Evolutionary conservation across 495 filamentous ascomycete genomes (phyloP).

Genomic region (Immersiella caudata): DNA sequence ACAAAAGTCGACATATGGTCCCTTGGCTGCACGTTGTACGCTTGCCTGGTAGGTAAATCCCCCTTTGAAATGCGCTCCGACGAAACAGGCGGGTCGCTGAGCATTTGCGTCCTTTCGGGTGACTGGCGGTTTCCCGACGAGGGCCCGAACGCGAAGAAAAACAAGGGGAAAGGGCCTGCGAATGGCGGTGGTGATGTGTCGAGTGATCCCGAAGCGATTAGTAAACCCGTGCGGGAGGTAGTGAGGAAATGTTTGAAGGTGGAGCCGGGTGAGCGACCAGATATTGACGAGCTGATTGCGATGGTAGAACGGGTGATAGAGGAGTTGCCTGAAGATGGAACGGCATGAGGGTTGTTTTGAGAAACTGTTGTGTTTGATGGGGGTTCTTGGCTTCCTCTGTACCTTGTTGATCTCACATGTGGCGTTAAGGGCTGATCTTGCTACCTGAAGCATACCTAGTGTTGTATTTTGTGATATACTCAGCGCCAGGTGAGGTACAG

Average conservation of each 20-base stretch:
- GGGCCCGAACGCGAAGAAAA: conserved; percentile 51
- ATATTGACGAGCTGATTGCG: conserved; percentile 84
- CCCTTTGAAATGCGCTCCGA: conserved; percentile 95
- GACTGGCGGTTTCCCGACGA: conserved; percentile 96
- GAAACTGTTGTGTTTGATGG: neutral
- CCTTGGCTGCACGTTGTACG: conserved; percentile 92
- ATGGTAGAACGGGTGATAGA: conserved; percentile 77
- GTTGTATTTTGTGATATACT: neutral
- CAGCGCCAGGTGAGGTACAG: neutral
- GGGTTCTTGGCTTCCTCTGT: neutral
- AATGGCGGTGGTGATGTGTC: conserved; percentile 18
- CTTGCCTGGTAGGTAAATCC: conserved; percentile 91
- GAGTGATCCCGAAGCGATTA: conserved; percentile 54
- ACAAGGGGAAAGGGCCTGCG: conserved; percentile 54
- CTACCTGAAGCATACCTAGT: too few relatives aligned
- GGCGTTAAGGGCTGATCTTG: neutral
- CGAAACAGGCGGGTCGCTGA: conserved; percentile 91
- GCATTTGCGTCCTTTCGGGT: conserved; percentile 85
- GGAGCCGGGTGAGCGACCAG: conserved; percentile 88
- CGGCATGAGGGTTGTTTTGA: conserved; percentile 18
- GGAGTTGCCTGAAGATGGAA: conserved; percentile 71
- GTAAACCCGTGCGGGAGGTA: conserved; percentile 77
- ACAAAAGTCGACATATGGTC: conserved; percentile 99
- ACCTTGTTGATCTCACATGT: neutral
- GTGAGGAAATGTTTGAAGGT: conserved; percentile 87